These are phyloP conservation scores for Thoreauomyces humboldtii DNA, from an alignment of 192 early-diverging fungal genomes.

Conservation along the genomic window DNA sequence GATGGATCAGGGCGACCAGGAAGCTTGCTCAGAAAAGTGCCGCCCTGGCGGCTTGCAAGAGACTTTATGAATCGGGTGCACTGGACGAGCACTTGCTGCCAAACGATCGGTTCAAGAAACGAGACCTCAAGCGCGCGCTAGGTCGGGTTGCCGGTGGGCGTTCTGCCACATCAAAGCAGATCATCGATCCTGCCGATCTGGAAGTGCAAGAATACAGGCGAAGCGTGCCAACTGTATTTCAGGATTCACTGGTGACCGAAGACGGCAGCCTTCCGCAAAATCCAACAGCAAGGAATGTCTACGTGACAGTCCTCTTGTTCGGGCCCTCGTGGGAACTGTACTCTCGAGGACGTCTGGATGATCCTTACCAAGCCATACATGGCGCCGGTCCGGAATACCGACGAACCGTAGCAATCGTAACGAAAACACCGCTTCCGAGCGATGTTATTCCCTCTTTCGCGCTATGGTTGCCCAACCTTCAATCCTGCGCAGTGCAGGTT, in stretches of 20 bases:
- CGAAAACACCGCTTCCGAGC: constrained; percentile 25
- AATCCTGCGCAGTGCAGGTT: constrained; percentile 30
- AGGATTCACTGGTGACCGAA: too few species aligned
- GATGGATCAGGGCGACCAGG: constrained; percentile 50
- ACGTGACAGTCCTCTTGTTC: constrained; percentile 35
- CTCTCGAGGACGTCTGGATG: constrained; percentile 16
- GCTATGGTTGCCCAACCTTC: constrained; percentile 21
- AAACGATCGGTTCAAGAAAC: neutral
- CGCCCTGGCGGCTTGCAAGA: constrained; percentile 66
- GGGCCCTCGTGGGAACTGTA: constrained; percentile 36
- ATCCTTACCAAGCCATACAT: neutral
- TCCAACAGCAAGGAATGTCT: constrained; percentile 7
- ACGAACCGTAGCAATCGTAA: constrained; percentile 38
- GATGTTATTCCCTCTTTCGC: constrained; percentile 23
- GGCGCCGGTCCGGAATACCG: neutral
- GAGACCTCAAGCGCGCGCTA: too few species aligned
- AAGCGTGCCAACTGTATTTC: constrained; percentile 8
- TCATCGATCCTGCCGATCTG: too few species aligned
- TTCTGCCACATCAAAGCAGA: too few species aligned
- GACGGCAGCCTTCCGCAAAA: neutral
- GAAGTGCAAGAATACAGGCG: constrained; percentile 2
- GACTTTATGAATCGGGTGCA: constrained; percentile 63
- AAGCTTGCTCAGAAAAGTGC: constrained; percentile 67
- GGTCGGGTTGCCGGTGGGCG: too few species aligned
- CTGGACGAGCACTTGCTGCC: constrained; percentile 77